phyloP scores from a whole-genome alignment of 2,329 filamentous ascomycete species.

The Falciphora oryzae region DNA sequence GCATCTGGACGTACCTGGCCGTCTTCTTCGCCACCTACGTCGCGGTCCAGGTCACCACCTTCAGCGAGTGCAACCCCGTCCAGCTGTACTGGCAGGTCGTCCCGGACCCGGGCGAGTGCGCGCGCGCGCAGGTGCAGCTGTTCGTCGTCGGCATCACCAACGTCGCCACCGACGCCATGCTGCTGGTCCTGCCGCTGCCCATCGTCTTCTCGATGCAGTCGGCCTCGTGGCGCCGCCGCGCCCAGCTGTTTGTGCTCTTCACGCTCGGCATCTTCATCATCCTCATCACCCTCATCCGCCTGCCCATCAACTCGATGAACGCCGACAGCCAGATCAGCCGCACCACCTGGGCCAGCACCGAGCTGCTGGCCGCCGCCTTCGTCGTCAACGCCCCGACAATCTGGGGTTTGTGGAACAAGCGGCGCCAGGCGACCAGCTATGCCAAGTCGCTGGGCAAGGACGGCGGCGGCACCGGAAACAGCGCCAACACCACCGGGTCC shows the following conservation, averaged over 20 bases:
- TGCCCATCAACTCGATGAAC: constrained; percentile 20
- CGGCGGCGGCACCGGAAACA: not conserved
- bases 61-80: constrained; percentile 7
- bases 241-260: constrained; percentile 30
- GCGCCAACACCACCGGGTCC: not conserved
- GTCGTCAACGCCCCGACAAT: constrained; percentile 9
- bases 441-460: not conserved
- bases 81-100: constrained; percentile 7
- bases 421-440: not conserved
- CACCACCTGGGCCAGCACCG: constrained; percentile 6
- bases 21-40: constrained; percentile 7
- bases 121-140: constrained; percentile 1
- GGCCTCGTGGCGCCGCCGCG: constrained; percentile 15
- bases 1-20: not conserved
- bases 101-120: constrained; percentile 8
- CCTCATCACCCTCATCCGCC: constrained; percentile 44
- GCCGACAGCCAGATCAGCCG: constrained; percentile 8
- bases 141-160: constrained; percentile 17
- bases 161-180: constrained; percentile 30
- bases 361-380: constrained; percentile 6
- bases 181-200: constrained; percentile 31
- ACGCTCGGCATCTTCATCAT: constrained; percentile 37
- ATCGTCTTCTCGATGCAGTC: constrained; percentile 17
- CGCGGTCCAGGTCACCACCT: constrained; percentile 2
- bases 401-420: constrained; percentile 6